Base-by-base conservation (phyloP, 208 protist genomes). In the Wallacemonas sp. region DNA sequence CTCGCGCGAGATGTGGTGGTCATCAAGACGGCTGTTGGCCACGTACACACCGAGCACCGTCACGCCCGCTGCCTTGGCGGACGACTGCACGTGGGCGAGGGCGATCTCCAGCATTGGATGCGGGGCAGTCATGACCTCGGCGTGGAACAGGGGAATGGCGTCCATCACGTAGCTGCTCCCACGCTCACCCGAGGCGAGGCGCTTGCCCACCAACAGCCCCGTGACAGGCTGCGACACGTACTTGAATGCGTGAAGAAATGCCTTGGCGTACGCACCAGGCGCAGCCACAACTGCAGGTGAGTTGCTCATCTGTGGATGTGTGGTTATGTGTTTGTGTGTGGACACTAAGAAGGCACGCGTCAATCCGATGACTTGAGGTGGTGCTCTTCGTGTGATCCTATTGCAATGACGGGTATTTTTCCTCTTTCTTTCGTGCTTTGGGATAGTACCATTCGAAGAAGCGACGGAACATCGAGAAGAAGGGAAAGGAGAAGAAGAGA, bases 31-130 rank as follows among this genome's bases (percentile, higher is more conserved):
- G 53, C 93, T 86, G 64, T 92, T 92, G 19, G 89, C 89, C 36
- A 93, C 34, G 78, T 95, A 95, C 33, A 92, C 74, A 17, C 89
- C 89, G 12, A 95, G 75, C 19, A 95, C 58, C 10, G 76, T 73
- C 29, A 90, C 73, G 12, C 86, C 89, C 8, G 74, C 76, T 19
- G 83, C 91, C 55, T 77, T 77, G 19, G 85, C 82, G 50, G 76
- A 66, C 60, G 75, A 84, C 59, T 83, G 80, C 37, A 83, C 78
- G 50, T 91, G 85, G 4, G 85, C 76, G 63, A 84, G 85, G 66
- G 89, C 89, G 17, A 91, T 82, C 50, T 89, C 77, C 42, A 95
- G 61, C 84, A 95, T 90, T 5, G 89, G 86, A 70, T 91, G 84
- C 27, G 89, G 89, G 12, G 78, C 65, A n/a, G 73, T 78, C 79